phyloP scores from a whole-genome alignment of 495 filamentous ascomycete genomes.

The Xylaria acuta region DNA sequence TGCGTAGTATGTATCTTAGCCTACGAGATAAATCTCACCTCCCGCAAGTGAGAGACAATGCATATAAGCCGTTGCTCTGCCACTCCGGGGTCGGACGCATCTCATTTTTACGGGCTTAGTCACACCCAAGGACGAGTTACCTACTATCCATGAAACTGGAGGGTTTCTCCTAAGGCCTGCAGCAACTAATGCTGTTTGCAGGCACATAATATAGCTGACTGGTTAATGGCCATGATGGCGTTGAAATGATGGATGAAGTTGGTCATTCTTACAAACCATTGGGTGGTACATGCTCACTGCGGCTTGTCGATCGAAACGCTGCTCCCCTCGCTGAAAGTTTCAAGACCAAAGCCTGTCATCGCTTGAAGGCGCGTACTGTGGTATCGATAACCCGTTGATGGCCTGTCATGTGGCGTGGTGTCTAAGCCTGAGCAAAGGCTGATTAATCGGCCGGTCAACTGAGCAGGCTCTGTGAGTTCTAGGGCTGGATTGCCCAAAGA shows the following conservation, averaged over 20 bases:
- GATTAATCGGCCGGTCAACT: conserved; percentile 8
- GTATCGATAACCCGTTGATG: neutral
- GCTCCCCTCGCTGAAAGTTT: neutral
- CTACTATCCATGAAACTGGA: neutral
- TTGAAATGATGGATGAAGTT: neutral
- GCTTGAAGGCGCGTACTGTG: neutral
- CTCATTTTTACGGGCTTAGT: neutral
- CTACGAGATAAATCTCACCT: neutral
- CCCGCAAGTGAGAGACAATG: neutral
- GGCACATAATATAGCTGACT: neutral
- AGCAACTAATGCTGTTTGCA: neutral
- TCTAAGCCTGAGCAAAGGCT: conserved; percentile 17
- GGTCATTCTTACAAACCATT: conserved; percentile 8
- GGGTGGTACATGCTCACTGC: neutral
- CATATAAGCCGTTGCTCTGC: conserved; percentile 9
- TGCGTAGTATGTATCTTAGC: neutral
- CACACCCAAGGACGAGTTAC: neutral
- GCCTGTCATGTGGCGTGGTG: conserved; percentile 18
- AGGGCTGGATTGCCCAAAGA: conserved; percentile 5
- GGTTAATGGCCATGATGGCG: neutral
- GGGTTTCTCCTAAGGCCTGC: neutral
- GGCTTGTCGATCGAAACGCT: conserved; percentile 13
- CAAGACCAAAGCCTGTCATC: neutral
- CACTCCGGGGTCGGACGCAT: conserved; percentile 6
- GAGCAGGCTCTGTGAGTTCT: neutral